Conservation (phyloP, 345 rosid genomes). For the Populus alba region DNA sequence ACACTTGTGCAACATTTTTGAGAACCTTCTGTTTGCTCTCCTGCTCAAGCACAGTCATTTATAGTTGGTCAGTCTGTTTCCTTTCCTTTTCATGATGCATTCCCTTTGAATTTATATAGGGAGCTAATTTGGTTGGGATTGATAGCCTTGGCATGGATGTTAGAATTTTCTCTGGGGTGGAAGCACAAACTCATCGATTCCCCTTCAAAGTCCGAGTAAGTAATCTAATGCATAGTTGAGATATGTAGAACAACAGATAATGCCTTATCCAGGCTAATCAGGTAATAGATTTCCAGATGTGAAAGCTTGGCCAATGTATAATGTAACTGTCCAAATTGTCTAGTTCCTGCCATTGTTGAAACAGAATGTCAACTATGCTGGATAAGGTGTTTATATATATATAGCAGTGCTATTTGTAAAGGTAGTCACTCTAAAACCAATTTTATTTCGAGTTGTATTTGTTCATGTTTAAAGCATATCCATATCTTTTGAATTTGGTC, state of each 20-base stretch:
- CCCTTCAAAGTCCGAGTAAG: constrained; percentile 81
- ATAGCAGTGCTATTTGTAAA: too few species aligned
- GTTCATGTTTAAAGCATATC: background rate
- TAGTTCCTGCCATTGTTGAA: background rate
- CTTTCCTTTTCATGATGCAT: constrained; percentile 1
- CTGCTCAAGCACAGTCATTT: background rate
- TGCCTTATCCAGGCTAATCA: background rate
- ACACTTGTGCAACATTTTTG: background rate
- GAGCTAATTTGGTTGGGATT: constrained; percentile 71
- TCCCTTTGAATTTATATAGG: constrained; percentile 36
- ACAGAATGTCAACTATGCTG: too few species aligned
- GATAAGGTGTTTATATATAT: too few species aligned
- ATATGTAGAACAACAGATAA: background rate
- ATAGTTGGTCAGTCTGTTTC: background rate
- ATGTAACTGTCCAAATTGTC: background rate
- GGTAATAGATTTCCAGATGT: background rate
- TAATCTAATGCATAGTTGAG: background rate
- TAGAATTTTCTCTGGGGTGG: constrained; percentile 58
- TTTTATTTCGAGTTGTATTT: background rate
- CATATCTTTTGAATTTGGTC: background rate
- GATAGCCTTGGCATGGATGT: constrained; percentile 97
- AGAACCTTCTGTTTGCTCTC: background rate
- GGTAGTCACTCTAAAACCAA: too few species aligned
- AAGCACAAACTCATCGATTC: constrained; percentile 86
- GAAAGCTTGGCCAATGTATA: background rate